Conservation (phyloP, 2,329 filamentous ascomycete genomes). For the Tolypocladium ophioglossoides region DNA sequence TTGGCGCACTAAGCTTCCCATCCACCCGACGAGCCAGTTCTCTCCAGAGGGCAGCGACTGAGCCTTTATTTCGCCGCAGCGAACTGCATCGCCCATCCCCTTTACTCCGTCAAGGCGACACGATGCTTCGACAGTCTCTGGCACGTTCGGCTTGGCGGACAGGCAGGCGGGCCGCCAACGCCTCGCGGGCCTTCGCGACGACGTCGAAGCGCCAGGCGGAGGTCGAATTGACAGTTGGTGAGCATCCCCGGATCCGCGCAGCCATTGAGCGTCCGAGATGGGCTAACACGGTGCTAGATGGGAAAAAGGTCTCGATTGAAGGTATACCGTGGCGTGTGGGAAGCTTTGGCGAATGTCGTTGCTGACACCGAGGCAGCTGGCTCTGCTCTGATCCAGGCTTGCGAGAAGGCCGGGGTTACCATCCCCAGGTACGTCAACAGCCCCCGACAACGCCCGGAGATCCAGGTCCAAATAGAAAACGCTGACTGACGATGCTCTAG, state of each 20-base stretch:
- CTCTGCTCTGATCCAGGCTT: slow-evolving; percentile 95
- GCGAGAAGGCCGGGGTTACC: slow-evolving; percentile 89
- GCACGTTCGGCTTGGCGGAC: slow-evolving; percentile 59
- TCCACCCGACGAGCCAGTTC: slow-evolving; percentile 26
- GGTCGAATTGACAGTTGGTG: slow-evolving; percentile 94
- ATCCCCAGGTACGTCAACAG: slow-evolving; percentile 61
- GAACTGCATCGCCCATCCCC: slow-evolving; percentile 25
- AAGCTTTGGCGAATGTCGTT: slow-evolving; percentile 8
- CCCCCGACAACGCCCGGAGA: not conserved
- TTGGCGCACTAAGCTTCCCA: slow-evolving; percentile 17
- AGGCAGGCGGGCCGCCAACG: slow-evolving; percentile 45
- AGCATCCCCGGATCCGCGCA: slow-evolving; percentile 13
- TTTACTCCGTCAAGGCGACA: slow-evolving; percentile 46
- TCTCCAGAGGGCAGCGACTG: slow-evolving; percentile 30
- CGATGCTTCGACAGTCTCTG: slow-evolving; percentile 59
- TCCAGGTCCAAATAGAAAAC: not conserved
- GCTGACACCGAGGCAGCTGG: slow-evolving; percentile 56
- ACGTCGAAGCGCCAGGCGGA: slow-evolving; percentile 72
- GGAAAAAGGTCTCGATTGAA: slow-evolving; percentile 97
- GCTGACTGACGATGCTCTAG: slow-evolving; percentile 34
- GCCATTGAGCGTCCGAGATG: slow-evolving; percentile 17
- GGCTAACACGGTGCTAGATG: slow-evolving; percentile 52
- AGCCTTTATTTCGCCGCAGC: slow-evolving; percentile 25
- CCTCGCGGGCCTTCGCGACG: slow-evolving; percentile 71
- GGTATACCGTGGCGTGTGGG: slow-evolving; percentile 41